Conservation (phyloP, 371 early-diverging fungal species). For the Umbelopsis sp. region DNA sequence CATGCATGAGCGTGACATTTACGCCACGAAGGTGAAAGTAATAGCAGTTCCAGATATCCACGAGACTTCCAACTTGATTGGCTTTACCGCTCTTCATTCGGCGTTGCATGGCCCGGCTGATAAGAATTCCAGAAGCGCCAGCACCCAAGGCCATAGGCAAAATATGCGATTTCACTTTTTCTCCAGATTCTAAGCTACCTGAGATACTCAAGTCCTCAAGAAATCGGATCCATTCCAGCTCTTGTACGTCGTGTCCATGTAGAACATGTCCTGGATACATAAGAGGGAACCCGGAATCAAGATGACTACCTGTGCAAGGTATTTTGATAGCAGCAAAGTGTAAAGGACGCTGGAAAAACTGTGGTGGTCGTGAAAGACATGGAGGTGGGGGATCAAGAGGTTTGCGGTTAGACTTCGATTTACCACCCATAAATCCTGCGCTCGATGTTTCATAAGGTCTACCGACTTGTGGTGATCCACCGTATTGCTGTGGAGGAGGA, state of each 20-base stretch:
- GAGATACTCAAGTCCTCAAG: background rate
- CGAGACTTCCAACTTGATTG: background rate
- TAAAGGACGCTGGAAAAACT: background rate
- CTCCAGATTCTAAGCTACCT: background rate
- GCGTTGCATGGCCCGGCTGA: background rate
- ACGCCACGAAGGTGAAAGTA: background rate
- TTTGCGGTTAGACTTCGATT: background rate
- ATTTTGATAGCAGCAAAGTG: background rate
- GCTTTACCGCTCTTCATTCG: background rate
- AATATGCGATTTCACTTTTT: background rate
- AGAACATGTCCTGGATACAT: background rate
- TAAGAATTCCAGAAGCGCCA: background rate
- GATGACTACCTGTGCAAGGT: background rate
- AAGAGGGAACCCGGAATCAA: background rate
- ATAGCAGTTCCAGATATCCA: background rate
- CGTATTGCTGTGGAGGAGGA: background rate
- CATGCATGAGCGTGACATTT: background rate
- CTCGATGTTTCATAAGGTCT: too few relatives aligned
- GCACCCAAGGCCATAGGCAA: background rate
- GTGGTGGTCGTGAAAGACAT: slow-evolving; percentile 6
- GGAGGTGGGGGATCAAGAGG: background rate
- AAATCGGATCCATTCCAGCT: background rate
- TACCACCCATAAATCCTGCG: background rate
- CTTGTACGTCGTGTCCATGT: background rate
- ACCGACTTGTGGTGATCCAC: too few relatives aligned